A percentile compares a stretch with the other conserved stretches of the same genome.
Evolutionary conservation across 2,329 filamentous ascomycete genomes (phyloP).

Genomic region (Beauveria sp.): DNA sequence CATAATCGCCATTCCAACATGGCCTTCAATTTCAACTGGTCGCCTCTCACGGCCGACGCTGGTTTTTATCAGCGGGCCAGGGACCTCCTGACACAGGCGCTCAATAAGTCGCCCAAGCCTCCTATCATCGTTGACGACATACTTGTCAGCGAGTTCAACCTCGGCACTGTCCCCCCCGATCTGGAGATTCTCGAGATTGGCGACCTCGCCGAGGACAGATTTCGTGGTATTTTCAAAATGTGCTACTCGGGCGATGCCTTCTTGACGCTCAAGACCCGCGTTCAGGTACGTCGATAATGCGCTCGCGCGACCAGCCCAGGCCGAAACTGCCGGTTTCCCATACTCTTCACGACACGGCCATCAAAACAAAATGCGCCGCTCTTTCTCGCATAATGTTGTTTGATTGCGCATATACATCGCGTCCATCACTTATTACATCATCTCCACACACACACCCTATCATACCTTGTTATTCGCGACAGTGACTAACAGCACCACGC

Average conservation of each 20-base stretch:
- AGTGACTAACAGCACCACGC: slow-evolving; percentile 3
- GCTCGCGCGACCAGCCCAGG: slow-evolving; percentile 10
- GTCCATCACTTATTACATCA: background rate
- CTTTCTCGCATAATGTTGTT: slow-evolving; percentile 2
- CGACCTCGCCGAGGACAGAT: slow-evolving; percentile 92
- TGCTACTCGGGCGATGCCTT: slow-evolving; percentile 94
- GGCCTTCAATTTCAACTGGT: slow-evolving; percentile 99
- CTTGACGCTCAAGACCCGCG: slow-evolving; percentile 87
- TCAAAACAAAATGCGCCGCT: background rate
- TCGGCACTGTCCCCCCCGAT: slow-evolving; percentile 89
- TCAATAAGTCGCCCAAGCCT: slow-evolving; percentile 97
- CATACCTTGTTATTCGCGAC: background rate
- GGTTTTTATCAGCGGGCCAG: slow-evolving; percentile 83
- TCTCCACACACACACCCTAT: background rate
- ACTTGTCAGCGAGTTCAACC: slow-evolving; percentile 93
- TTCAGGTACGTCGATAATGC: slow-evolving; percentile 58
- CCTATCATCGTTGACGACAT: slow-evolving; percentile 99
- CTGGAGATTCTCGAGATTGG: slow-evolving; percentile 97
- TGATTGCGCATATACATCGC: slow-evolving; percentile 2
- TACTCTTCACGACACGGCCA: background rate
- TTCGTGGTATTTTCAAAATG: slow-evolving; percentile 99
- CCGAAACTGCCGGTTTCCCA: background rate
- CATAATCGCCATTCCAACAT: slow-evolving; percentile 53
- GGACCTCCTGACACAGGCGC: slow-evolving; percentile 85
- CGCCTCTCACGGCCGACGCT: slow-evolving; percentile 92